Evolutionary conservation across 805 yeast species (phyloP).

Genomic region (Yamadazyma akitaensis): DNA sequence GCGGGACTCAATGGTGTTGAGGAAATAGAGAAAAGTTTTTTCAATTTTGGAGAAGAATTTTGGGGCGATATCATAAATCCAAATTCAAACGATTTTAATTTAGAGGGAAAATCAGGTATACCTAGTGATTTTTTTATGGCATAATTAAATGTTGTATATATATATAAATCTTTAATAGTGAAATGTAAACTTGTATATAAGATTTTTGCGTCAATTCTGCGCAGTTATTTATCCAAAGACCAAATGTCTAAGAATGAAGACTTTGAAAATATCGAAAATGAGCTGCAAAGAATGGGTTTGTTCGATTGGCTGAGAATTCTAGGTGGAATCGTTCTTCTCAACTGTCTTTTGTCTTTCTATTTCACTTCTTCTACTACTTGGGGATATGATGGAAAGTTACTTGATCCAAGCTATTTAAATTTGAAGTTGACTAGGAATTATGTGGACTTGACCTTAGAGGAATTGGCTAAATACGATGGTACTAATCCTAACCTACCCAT

Average conservation of each 20-base stretch:
- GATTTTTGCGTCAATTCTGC: not conserved
- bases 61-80: constrained; percentile 57
- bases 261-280: not conserved
- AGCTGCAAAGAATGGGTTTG: constrained; percentile 19
- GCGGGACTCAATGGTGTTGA: constrained; percentile 11
- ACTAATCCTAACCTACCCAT: constrained; percentile 46
- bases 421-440: constrained; percentile 17
- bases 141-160: not conserved
- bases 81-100: constrained; percentile 31
- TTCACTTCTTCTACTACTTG: constrained; percentile 57
- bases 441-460: constrained; percentile 38
- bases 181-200: not conserved
- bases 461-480: constrained; percentile 54
- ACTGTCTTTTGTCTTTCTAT: constrained; percentile 51
- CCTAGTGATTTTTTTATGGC: constrained; percentile 28
- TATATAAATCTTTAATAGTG: not conserved
- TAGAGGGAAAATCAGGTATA: constrained; percentile 20
- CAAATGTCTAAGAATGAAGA: not conserved
- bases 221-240: not conserved
- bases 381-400: constrained; percentile 56
- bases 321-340: constrained; percentile 46
- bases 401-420: constrained; percentile 41
- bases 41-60: constrained; percentile 64
- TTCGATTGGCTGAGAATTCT: constrained; percentile 43
- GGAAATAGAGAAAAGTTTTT: constrained; percentile 45